Evolutionary conservation across 805 yeast genomes (phyloP).

Genomic region (Saccharomyces kudriavzevii): DNA sequence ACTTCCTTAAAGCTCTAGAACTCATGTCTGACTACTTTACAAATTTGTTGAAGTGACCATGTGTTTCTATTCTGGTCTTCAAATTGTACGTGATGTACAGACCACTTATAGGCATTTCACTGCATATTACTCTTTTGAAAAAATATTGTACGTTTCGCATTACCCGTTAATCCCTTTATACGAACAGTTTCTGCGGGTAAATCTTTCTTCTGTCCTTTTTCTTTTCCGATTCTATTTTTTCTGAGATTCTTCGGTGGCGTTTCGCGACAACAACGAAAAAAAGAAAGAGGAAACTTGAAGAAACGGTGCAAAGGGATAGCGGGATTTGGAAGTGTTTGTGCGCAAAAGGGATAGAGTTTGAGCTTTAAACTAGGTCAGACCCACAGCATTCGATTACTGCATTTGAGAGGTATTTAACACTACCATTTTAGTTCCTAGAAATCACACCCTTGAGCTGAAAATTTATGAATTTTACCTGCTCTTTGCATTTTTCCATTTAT

Average conservation of each 20-base stretch:
- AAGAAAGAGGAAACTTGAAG: background rate
- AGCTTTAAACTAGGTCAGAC: background rate
- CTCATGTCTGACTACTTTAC: slow-evolving; percentile 19
- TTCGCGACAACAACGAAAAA: slow-evolving; percentile 5
- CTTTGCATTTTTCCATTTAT: background rate
- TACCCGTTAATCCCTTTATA: background rate
- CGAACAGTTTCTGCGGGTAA: background rate
- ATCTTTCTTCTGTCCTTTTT: background rate
- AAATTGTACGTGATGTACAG: background rate
- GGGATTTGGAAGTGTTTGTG: background rate
- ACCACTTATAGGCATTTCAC: background rate
- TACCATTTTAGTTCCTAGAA: background rate
- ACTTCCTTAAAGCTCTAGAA: slow-evolving; percentile 31
- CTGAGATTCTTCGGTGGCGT: slow-evolving; percentile 19
- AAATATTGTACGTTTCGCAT: background rate
- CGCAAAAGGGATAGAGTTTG: background rate
- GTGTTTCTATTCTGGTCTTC: background rate
- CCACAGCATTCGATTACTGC: background rate
- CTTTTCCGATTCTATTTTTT: background rate
- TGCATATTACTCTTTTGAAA: background rate
- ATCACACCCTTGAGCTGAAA: background rate
- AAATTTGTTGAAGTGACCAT: background rate
- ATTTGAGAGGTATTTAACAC: slow-evolving; percentile 2
- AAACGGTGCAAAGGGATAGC: background rate
- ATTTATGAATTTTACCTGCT: background rate